Evolutionary conservation across 2,329 filamentous ascomycete species (phyloP).

Genomic region (Sporothrix globosa): DNA sequence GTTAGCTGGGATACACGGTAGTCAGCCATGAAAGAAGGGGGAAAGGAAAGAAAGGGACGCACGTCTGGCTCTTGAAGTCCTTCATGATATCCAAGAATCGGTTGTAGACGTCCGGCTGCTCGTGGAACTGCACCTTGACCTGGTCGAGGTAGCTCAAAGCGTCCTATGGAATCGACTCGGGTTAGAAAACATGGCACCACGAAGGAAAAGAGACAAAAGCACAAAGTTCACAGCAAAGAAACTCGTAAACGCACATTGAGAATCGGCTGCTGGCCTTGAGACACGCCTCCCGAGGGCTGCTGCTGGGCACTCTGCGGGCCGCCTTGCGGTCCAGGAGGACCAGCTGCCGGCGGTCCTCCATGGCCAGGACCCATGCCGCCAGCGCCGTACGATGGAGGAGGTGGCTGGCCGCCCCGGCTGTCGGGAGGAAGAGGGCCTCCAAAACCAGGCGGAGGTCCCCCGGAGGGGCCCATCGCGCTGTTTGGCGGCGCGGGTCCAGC

Average conservation of each 20-base stretch:
- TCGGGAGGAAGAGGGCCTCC: conserved; percentile 69
- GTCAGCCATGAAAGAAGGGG: too few relatives aligned
- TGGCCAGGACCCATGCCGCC: conserved; percentile 45
- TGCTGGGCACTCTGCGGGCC: conserved; percentile 14
- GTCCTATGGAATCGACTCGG: conserved; percentile 49
- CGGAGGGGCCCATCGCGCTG: conserved; percentile 60
- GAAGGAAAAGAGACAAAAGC: too few relatives aligned
- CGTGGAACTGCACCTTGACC: conserved; percentile 96
- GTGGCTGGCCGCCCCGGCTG: conserved; percentile 64
- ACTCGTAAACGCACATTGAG: conserved; percentile 61
- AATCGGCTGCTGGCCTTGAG: conserved; percentile 82
- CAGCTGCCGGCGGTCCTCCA: conserved; percentile 10
- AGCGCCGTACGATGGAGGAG: conserved; percentile 53
- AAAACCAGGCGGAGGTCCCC: conserved; percentile 66
- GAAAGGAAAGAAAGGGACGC: conserved; percentile 46
- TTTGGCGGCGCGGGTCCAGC: conserved; percentile 51
- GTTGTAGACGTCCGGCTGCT: conserved; percentile 97
- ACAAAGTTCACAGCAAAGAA: conserved; percentile 10
- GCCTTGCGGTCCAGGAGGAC: background rate
- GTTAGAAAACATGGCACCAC: background rate
- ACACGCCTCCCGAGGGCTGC: conserved; percentile 55
- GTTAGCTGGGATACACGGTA: conserved; percentile 14
- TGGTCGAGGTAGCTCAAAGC: conserved; percentile 96
- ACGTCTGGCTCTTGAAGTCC: conserved; percentile 98
- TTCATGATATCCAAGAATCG: conserved; percentile 99